phyloP scores from a whole-genome alignment of 495 filamentous ascomycete genomes.

The Sordaria brevicollis region DNA sequence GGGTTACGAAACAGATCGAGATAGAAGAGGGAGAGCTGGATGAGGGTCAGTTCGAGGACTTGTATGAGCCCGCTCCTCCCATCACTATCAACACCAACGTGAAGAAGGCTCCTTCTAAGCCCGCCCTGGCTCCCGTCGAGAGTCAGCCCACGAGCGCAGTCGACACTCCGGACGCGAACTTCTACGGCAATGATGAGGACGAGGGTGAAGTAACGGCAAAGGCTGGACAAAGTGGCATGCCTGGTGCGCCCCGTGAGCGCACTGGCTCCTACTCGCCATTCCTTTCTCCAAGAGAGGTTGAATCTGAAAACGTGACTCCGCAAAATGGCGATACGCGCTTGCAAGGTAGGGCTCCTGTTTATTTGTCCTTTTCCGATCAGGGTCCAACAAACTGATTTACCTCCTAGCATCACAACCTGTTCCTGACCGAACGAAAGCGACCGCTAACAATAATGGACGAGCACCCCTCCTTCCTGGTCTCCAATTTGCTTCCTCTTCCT shows the following conservation, averaged over 20 bases:
- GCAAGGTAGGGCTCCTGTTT: background rate
- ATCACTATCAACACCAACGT: slow-evolving; percentile 1
- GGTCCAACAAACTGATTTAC: background rate
- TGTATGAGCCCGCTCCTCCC: slow-evolving; percentile 29
- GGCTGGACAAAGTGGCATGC: background rate
- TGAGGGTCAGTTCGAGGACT: slow-evolving; percentile 47
- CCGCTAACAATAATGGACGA: background rate
- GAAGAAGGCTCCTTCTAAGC: background rate
- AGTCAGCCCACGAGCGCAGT: slow-evolving; percentile 12
- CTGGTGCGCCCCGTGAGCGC: slow-evolving; percentile 22
- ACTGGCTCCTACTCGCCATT: slow-evolving; percentile 46
- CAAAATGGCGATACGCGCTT: background rate
- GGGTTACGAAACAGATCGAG: slow-evolving; percentile 2
- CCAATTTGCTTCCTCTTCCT: background rate
- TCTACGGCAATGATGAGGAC: slow-evolving; percentile 21
- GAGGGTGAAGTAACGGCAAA: slow-evolving; percentile 5
- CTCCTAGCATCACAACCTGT: background rate
- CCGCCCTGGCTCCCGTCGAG: background rate
- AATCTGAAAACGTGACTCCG: slow-evolving; percentile 14
- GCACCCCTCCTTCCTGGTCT: background rate
- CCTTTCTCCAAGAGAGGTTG: slow-evolving; percentile 34
- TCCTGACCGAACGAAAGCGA: background rate
- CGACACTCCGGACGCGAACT: slow-evolving; percentile 20
- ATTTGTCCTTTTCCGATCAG: background rate
- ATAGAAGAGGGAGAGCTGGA: slow-evolving; percentile 70